Conservation (phyloP, 2,329 filamentous ascomycete genomes). For the Stachybotrys chartarum region DNA sequence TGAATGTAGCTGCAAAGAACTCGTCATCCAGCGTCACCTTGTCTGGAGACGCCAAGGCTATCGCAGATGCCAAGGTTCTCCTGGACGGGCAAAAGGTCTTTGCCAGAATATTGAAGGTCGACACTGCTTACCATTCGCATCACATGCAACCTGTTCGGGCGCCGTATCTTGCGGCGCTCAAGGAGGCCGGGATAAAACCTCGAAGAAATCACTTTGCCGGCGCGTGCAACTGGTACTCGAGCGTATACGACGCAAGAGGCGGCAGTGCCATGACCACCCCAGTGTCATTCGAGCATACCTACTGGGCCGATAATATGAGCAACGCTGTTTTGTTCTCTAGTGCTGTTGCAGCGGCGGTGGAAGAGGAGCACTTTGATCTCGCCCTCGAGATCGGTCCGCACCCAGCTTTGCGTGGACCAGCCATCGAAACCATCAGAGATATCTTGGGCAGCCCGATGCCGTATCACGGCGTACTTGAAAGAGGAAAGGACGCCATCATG, state of each 20-base stretch:
- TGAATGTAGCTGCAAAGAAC: constrained; percentile 17
- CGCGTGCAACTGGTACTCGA: constrained; percentile 8
- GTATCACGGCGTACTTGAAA: constrained; percentile 2
- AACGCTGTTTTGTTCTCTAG: constrained; percentile 23
- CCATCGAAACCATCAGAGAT: constrained; percentile 26
- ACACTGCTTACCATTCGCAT: constrained; percentile 13
- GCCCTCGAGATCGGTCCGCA: constrained; percentile 39
- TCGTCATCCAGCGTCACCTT: constrained; percentile 13
- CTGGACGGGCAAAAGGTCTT: constrained; percentile 9
- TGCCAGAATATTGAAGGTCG: constrained; percentile 10
- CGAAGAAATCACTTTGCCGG: constrained; percentile 2
- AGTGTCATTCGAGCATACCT: constrained; percentile 8
- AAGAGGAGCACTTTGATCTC: constrained; percentile 4
- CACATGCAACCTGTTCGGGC: constrained; percentile 6
- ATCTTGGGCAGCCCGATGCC: constrained; percentile 13
- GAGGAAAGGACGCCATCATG: not conserved
- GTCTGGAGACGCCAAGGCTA: constrained; percentile 10
- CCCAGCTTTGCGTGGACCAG: constrained; percentile 34
- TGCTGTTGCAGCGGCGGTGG: constrained; percentile 13
- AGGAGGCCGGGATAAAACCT: not conserved
- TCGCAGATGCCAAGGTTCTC: constrained; percentile 6
- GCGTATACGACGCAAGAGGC: constrained; percentile 6
- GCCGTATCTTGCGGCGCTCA: constrained; percentile 1
- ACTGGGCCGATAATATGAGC: constrained; percentile 29
- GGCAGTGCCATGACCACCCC: constrained; percentile 3